Evolutionary conservation across 768 basidiomycete species (phyloP).

Genomic region (Kwoniella sp.): DNA sequence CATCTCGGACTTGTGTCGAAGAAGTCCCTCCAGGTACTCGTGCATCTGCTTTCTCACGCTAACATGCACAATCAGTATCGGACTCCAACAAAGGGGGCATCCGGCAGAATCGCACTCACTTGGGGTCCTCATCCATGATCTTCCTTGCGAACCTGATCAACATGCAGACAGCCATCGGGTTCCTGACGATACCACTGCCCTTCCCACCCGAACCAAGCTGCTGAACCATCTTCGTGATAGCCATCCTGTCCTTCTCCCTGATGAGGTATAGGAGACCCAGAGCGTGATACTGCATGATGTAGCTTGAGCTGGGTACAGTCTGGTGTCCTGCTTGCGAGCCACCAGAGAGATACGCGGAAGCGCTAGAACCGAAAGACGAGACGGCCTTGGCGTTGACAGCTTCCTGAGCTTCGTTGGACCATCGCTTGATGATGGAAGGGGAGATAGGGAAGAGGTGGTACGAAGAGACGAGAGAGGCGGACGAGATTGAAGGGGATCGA

Average conservation of each 20-base stretch:
- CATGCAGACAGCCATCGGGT: conserved; percentile 97
- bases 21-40: conserved; percentile 87
- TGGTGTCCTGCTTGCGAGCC: conserved; percentile 61
- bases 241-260: conserved; percentile 97
- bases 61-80: conserved; percentile 1
- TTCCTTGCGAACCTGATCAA: conserved; percentile 97
- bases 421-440: conserved; percentile 93
- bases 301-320: conserved; percentile 78
- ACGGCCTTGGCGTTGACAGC: conserved; percentile 84
- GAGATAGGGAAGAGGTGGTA: conserved; percentile 93
- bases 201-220: conserved; percentile 61
- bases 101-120: conserved; percentile 58
- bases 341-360: conserved; percentile 41
- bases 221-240: conserved; percentile 98
- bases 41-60: conserved; percentile 90
- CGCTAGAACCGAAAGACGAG: conserved; percentile 60
- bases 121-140: conserved; percentile 96
- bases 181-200: conserved; percentile 82
- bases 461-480: conserved; percentile 91
- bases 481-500: conserved; percentile 88
- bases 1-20: conserved; percentile 99
- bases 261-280: conserved; percentile 89
- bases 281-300: conserved; percentile 95
- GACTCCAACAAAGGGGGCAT: neutral
- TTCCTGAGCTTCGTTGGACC: conserved; percentile 99